These are phyloP conservation scores for Lodderomyces pseudojiufengensis DNA, from an alignment of 1,139 yeast species.

Conservation along the genomic window DNA sequence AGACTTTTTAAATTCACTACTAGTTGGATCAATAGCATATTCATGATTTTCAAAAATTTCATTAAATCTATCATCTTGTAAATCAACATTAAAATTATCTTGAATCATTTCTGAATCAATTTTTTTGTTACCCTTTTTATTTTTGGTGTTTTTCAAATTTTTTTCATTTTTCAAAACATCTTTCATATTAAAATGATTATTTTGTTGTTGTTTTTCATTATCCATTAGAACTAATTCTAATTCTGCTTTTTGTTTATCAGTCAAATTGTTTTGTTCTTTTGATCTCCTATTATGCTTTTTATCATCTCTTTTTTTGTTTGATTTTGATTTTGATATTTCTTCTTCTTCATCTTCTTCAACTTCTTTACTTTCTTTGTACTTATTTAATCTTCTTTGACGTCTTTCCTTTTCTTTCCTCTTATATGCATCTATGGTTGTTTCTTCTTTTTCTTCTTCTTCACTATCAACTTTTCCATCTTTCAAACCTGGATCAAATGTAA, in stretches of 20 bases:
- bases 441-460: conserved; percentile 47
- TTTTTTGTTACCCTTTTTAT: conserved; percentile 37
- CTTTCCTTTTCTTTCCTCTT: conserved; percentile 92
- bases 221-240: conserved; percentile 72
- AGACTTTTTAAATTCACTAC: conserved; percentile 84
- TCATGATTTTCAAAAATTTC: conserved; percentile 87
- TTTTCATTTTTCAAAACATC: conserved; percentile 74
- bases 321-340: conserved; percentile 19
- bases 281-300: conserved; percentile 16
- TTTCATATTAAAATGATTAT: conserved; percentile 74
- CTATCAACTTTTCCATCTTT: conserved; percentile 37
- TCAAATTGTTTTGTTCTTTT: conserved; percentile 14
- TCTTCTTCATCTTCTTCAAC: conserved; percentile 38
- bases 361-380: conserved; percentile 55
- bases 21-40: conserved; percentile 88
- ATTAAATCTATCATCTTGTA: conserved; percentile 80
- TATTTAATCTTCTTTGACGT: conserved; percentile 74
- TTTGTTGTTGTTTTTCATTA: conserved; percentile 48
- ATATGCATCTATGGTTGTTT: conserved; percentile 76
- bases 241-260: conserved; percentile 57
- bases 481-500: conserved; percentile 90
- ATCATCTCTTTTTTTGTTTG: no score
- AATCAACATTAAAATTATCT: conserved; percentile 65
- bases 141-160: conserved; percentile 55
- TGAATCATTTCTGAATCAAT: conserved; percentile 41